Base-by-base conservation (phyloP, 2,329 filamentous ascomycete species). In the Penicillium decumbens region DNA sequence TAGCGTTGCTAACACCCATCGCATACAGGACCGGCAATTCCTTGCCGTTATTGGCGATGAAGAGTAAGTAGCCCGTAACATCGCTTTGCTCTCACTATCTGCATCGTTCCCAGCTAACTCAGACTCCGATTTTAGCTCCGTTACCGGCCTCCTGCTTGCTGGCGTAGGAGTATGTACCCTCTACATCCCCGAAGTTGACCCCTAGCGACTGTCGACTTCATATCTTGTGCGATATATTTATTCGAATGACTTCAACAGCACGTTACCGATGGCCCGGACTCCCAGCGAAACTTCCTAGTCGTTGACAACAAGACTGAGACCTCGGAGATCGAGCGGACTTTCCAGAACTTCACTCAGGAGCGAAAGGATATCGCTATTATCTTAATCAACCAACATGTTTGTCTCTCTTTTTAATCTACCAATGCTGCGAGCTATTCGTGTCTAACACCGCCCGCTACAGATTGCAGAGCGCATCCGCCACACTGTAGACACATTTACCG, bases 1-100 rank as follows among this genome's bases (percentile, higher is more conserved):
- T 42, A 51, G 44, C 45, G 25, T 52, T 41, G 45, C 56, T 60
- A 56, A 61, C 47, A 43, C 9, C 12, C 18, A 45, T 33, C 29
- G 25, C 41, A 43, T 51, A 48, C 47, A 90, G 75, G 90, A 97
- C 74, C 83, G 93, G 65, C 87, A 98, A 75, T 95, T 98, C 69
- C 83, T 98, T 51, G 93, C 93, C 57, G 92, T 98, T 42, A 98
- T 98, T 68, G 93, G 93, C 45, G 93, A 98, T 72, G 93, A 98
- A 83, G 93, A 72, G 71, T 73, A 65, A 60, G 38, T 24, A 15
- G 28, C 43, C 25, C 40, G 13, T 39, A 32, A 1, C 3, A 28
- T 9, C 2, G 13, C 4, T 15, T 8, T 41, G 20, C 8, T 13
- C 7, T 42, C 12, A 18, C 7, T 39, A 28, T 13, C 29, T 20